A percentile compares a stretch with the other conserved stretches of the same genome.
Conservation (phyloP, 2,329 filamentous ascomycete genomes). For the Pseudopithomyces chartarum region DNA sequence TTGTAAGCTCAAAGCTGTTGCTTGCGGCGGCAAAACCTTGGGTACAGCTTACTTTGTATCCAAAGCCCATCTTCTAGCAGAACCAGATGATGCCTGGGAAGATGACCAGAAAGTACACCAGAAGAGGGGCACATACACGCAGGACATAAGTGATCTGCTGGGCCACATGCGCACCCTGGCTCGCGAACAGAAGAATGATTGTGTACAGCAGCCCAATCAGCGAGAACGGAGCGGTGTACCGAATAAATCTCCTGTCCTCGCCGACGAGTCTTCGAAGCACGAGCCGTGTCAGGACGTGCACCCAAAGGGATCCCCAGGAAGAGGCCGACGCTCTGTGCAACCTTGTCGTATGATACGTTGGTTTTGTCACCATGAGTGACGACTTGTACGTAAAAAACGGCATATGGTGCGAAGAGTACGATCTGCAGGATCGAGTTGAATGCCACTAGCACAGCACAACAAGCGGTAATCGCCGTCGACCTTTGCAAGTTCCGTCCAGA, state of each 20-base stretch:
- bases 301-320: conserved; percentile 83
- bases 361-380: conserved; percentile 60
- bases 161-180: conserved; percentile 79
- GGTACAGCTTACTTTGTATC: conserved; percentile 71
- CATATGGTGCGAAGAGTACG: conserved; percentile 54
- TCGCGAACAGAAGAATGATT: conserved; percentile 83
- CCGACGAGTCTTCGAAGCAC: conserved; percentile 61
- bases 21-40: conserved; percentile 89
- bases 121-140: conserved; percentile 76
- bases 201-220: conserved; percentile 86
- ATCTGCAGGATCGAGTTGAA: conserved; percentile 56
- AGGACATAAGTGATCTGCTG: conserved; percentile 84
- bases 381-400: conserved; percentile 64
- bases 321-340: conserved; percentile 80
- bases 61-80: conserved; percentile 70
- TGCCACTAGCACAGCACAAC: conserved; percentile 66
- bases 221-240: conserved; percentile 72
- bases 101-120: conserved; percentile 79
- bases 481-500: conserved; percentile 79
- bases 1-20: too few species aligned
- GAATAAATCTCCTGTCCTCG: conserved; percentile 67
- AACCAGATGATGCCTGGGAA: conserved; percentile 72
- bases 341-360: conserved; percentile 64
- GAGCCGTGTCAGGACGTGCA: conserved; percentile 74
- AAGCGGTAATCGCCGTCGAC: conserved; percentile 83